phyloP scores from a whole-genome alignment of 2,329 filamentous ascomycete species.

The Sporothrix euskadiensis region DNA sequence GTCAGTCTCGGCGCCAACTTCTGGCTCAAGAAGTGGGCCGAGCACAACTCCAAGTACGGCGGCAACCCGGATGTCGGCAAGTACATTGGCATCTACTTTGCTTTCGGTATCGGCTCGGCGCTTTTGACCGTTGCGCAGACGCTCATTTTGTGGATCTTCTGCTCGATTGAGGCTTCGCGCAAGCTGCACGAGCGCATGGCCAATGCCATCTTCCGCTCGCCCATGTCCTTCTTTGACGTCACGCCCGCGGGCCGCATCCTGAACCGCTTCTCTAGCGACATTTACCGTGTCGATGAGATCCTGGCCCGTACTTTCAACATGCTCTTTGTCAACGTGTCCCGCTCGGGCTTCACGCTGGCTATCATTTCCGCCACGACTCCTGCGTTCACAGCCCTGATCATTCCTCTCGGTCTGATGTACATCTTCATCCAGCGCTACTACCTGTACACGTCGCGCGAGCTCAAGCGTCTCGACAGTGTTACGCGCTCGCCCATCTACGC shows the following conservation, averaged over 20 bases:
- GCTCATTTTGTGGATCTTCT: slow-evolving; percentile 97
- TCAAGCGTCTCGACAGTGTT: slow-evolving; percentile 94
- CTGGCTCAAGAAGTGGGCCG: slow-evolving; percentile 94
- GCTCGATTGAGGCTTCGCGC: slow-evolving; percentile 95
- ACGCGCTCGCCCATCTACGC: slow-evolving; percentile 95
- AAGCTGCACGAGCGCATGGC: slow-evolving; percentile 98
- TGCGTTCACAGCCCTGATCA: slow-evolving; percentile 73
- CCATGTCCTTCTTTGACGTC: slow-evolving; percentile 98
- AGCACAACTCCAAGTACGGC: slow-evolving; percentile 68
- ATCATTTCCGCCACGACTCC: slow-evolving; percentile 84
- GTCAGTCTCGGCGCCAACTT: slow-evolving; percentile 80
- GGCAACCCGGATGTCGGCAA: slow-evolving; percentile 77
- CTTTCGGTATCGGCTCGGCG: slow-evolving; percentile 84
- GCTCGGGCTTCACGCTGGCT: slow-evolving; percentile 77
- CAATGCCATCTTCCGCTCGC: slow-evolving; percentile 92
- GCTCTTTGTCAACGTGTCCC: slow-evolving; percentile 76
- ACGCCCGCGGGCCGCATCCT: slow-evolving; percentile 95
- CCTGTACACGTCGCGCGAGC: slow-evolving; percentile 88
- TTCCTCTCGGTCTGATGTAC: slow-evolving; percentile 80
- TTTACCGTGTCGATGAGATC: slow-evolving; percentile 85
- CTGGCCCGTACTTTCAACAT: slow-evolving; percentile 97
- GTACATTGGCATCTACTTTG: slow-evolving; percentile 94
- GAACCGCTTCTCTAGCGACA: slow-evolving; percentile 90
- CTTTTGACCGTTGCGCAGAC: slow-evolving; percentile 87
- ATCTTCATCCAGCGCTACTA: slow-evolving; percentile 97